phyloP scores from a whole-genome alignment of 2,329 filamentous ascomycete species.

The Exutisphaerella laricina region DNA sequence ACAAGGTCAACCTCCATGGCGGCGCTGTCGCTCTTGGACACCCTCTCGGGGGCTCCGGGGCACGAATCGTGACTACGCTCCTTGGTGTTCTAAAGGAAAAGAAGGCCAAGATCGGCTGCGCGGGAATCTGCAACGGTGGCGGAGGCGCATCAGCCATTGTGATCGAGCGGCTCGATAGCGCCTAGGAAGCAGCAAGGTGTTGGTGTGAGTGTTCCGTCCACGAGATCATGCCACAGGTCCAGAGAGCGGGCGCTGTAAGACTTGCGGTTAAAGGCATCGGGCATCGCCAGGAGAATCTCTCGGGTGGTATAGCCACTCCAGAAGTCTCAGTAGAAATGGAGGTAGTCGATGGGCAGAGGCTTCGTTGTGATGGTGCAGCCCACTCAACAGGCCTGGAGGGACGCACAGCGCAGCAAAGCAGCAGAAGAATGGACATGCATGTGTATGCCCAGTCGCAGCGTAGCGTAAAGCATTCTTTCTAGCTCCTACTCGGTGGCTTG shows the following conservation, averaged over 20 bases:
- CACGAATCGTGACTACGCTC: constrained; percentile 86
- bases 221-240: too few relatives aligned
- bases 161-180: constrained; percentile 56
- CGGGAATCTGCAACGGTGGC: constrained; percentile 96
- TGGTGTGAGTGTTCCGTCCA: too few relatives aligned
- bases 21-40: constrained; percentile 95
- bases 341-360: background rate
- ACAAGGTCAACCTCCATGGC: constrained; percentile 92
- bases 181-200: background rate
- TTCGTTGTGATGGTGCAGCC: too few relatives aligned
- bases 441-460: background rate
- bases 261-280: too few relatives aligned
- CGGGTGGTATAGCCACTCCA: too few relatives aligned
- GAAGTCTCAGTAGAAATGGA: background rate
- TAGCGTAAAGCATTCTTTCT: too few relatives aligned
- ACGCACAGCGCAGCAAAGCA: too few relatives aligned
- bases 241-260: too few relatives aligned
- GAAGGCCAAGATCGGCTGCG: constrained; percentile 87
- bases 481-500: too few relatives aligned
- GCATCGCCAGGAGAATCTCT: too few relatives aligned
- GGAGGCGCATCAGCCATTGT: constrained; percentile 92
- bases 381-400: too few relatives aligned
- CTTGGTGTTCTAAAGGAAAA: constrained; percentile 84
- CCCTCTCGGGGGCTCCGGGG: constrained; percentile 87
- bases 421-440: background rate